These are phyloP conservation scores for Ganoderma boninense DNA, from an alignment of 1,284 basidiomycete genomes.

Conservation along the genomic window DNA sequence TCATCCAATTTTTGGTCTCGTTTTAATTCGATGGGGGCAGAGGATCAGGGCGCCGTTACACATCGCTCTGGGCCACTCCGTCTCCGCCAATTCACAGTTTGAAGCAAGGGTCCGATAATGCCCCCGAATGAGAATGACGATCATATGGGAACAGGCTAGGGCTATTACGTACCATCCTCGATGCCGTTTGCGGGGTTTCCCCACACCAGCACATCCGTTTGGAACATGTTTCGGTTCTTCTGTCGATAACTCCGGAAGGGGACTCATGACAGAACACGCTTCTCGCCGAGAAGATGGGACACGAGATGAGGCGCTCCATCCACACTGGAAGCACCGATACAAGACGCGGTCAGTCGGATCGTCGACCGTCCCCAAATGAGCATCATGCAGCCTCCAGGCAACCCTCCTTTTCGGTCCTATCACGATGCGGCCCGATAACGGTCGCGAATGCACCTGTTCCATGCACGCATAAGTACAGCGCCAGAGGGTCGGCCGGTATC, in stretches of 20 bases:
- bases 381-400: not conserved
- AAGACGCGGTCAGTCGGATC: constrained; percentile 4
- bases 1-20: not conserved
- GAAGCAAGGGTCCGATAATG: not conserved
- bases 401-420: not conserved
- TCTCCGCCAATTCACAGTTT: not conserved
- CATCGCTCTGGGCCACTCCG: not conserved
- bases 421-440: constrained; percentile 4
- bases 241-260: constrained; percentile 13
- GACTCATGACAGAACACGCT: not conserved
- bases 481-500: not conserved
- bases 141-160: not conserved
- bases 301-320: constrained; percentile 1
- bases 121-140: not conserved
- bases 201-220: not conserved
- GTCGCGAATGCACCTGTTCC: not conserved
- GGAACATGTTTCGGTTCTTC: constrained; percentile 5
- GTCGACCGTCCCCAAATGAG: not conserved
- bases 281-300: not conserved
- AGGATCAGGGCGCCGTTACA: not conserved
- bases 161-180: constrained; percentile 1
- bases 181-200: constrained; percentile 1
- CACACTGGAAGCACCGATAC: not conserved
- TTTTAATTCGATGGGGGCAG: not conserved
- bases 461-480: not conserved